Evolutionary conservation across 1,284 basidiomycete genomes (phyloP).

Genomic region (Rhodotorula sp.): DNA sequence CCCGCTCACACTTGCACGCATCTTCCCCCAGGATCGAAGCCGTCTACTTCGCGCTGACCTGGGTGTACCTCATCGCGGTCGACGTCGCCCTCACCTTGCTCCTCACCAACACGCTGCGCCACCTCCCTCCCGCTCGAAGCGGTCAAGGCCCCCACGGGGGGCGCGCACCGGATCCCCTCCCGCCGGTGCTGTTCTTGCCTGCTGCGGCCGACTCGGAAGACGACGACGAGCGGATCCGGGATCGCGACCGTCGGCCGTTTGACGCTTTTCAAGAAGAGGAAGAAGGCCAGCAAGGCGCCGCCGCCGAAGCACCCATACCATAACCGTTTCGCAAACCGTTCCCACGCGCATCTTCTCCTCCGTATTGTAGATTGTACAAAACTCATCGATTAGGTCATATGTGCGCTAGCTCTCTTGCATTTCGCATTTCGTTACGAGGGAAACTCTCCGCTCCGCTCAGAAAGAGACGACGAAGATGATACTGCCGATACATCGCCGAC

Average conservation of each 20-base stretch:
- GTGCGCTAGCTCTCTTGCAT: too few species aligned
- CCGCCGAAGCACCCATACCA: too few species aligned
- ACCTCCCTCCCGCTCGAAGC: constrained; percentile 2
- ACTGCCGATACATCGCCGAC: too few species aligned
- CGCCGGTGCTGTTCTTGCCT: not conserved
- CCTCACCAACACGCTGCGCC: constrained; percentile 7
- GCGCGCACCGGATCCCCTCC: not conserved
- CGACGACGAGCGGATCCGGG: not conserved
- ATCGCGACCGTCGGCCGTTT: not conserved
- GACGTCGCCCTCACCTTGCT: constrained; percentile 10
- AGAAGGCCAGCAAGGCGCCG: too few species aligned
- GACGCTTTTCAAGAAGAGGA: not conserved
- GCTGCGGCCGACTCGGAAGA: not conserved
- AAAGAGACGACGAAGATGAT: too few species aligned
- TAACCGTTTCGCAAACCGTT: too few species aligned
- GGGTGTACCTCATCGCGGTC: constrained; percentile 26
- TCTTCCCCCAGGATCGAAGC: constrained; percentile 4
- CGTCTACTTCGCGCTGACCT: constrained; percentile 15
- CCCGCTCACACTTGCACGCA: too few species aligned
- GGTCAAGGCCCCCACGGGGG: not conserved
- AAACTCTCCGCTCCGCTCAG: too few species aligned
- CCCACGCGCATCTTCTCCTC: too few species aligned
- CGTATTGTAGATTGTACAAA: too few species aligned
- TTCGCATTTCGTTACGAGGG: too few species aligned
- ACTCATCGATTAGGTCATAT: too few species aligned